phyloP scores from a whole-genome alignment of 2,329 filamentous ascomycete genomes.

The Stenocarpella maydis region DNA sequence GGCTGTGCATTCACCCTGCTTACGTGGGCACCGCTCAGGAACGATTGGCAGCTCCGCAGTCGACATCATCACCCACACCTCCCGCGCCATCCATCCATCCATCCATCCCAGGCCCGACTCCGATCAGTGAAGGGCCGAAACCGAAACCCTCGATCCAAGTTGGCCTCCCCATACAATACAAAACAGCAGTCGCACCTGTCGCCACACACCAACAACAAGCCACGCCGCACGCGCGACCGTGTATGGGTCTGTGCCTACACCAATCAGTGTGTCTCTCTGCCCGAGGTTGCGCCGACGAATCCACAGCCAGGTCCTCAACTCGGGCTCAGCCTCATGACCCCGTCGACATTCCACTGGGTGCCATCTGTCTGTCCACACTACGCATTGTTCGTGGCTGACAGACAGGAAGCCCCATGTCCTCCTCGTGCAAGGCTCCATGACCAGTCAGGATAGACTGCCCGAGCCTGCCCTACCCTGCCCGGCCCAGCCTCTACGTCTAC shows the following conservation, averaged over 20 bases:
- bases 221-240: neutral
- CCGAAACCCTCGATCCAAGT: neutral
- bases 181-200: neutral
- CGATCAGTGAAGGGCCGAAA: no score
- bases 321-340: conserved; percentile 1
- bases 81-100: no score
- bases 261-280: neutral
- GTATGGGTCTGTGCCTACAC: neutral
- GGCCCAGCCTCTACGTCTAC: neutral
- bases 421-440: conserved; percentile 1
- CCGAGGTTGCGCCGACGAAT: neutral
- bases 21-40: neutral
- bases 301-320: no score
- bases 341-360: no score
- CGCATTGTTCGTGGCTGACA: neutral
- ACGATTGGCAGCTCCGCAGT: no score
- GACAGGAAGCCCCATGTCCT: neutral
- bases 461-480: neutral
- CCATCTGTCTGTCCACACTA: neutral
- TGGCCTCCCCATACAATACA: neutral
- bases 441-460: neutral
- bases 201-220: neutral
- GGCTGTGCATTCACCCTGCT: neutral
- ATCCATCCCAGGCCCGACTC: conserved; percentile 20
- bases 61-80: no score